Conservation (phyloP, 129 eudicot genomes). For the Flaveria sonorensis region DNA sequence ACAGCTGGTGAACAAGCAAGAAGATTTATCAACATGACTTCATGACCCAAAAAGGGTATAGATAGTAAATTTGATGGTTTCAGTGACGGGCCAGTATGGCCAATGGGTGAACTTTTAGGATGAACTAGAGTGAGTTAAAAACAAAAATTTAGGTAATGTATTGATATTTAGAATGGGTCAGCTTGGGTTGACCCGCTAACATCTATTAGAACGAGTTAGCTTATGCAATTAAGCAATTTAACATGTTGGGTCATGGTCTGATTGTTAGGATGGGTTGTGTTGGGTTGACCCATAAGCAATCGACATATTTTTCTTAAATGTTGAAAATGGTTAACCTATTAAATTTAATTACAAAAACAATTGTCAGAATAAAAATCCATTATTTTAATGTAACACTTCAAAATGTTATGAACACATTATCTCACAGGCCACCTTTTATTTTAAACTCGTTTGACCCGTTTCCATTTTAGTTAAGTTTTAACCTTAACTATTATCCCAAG, state of each 20-base stretch:
- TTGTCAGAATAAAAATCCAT: neutral
- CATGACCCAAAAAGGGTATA: neutral
- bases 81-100: neutral
- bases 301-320: neutral
- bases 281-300: neutral
- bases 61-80: neutral
- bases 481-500: neutral
- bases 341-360: neutral
- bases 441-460: neutral
- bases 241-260: neutral
- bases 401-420: neutral
- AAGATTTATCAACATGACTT: neutral
- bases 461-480: neutral
- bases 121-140: neutral
- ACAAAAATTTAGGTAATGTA: neutral
- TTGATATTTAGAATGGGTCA: neutral
- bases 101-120: neutral
- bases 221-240: neutral
- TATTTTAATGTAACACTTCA: neutral
- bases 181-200: slow-evolving; percentile 4
- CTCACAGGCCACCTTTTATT: neutral
- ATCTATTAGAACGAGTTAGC: neutral
- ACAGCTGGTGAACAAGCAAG: slow-evolving; percentile 58
- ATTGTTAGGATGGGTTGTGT: neutral
- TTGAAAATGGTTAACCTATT: neutral